Evolutionary conservation across 208 protist genomes (phyloP).

Genomic region (Leishmania mexicana): DNA sequence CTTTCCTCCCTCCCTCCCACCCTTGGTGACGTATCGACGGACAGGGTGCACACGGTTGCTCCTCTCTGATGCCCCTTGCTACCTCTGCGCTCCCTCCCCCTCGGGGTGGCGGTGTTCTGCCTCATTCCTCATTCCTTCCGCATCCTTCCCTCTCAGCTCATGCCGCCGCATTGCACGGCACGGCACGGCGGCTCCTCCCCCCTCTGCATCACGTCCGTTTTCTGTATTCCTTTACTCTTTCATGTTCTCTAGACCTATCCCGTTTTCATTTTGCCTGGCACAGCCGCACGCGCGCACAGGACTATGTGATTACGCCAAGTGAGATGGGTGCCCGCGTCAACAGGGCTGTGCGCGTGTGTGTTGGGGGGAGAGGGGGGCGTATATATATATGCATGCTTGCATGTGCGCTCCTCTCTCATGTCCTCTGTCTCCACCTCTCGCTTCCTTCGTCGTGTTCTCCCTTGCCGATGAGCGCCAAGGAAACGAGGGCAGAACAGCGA

Average conservation of each 20-base stretch:
- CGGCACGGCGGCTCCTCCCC: not conserved
- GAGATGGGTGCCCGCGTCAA: not conserved
- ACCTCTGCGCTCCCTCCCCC: not conserved
- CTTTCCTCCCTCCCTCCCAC: not conserved
- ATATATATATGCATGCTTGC: not conserved
- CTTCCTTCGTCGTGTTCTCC: not conserved
- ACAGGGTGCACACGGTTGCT: not conserved
- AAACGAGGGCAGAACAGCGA: not conserved
- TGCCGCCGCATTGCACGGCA: not conserved
- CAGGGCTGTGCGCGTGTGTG: not conserved
- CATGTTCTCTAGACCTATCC: not conserved
- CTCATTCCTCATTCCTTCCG: not conserved
- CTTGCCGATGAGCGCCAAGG: not conserved
- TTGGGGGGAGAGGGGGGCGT: not conserved
- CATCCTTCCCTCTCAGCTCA: not conserved
- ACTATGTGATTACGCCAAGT: not conserved
- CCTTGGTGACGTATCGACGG: not conserved
- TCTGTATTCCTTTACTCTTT: not conserved
- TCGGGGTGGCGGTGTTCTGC: not conserved
- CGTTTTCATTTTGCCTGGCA: not conserved
- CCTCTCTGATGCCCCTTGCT: not conserved
- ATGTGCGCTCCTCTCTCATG: not conserved
- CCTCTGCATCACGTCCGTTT: too few species aligned
- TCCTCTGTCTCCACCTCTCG: not conserved
- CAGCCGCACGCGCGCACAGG: not conserved